A percentile compares a stretch with the other conserved stretches of the same genome.
Conservation (phyloP, 2,329 filamentous ascomycete genomes). For the Aspergillus thermomutatus region DNA sequence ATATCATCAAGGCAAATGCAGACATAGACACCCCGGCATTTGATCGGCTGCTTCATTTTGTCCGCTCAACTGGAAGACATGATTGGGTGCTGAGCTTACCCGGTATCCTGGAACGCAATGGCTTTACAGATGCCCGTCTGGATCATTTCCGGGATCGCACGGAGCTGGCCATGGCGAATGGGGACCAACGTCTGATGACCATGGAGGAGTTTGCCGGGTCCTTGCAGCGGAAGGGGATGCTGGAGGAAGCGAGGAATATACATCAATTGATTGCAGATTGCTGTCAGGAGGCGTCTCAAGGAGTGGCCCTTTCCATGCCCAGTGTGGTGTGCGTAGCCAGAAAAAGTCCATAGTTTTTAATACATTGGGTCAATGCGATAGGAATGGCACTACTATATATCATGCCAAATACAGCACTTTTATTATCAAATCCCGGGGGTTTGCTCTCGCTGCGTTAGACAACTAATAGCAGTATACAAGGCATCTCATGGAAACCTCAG, state of each 20-base stretch:
- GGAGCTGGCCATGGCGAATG: conserved; percentile 12
- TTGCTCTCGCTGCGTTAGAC: too few species aligned
- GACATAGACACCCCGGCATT: conserved; percentile 9
- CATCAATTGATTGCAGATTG: conserved; percentile 7
- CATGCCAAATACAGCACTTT: too few species aligned
- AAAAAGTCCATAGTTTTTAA: not conserved
- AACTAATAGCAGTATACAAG: too few species aligned
- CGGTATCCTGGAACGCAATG: conserved; percentile 6
- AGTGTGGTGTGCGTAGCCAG: conserved; percentile 10
- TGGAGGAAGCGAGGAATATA: conserved; percentile 10
- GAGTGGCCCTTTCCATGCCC: conserved; percentile 16
- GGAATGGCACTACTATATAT: too few species aligned
- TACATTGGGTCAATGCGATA: too few species aligned
- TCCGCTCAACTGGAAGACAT: conserved; percentile 18
- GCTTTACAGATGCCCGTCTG: conserved; percentile 12
- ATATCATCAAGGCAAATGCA: conserved; percentile 10
- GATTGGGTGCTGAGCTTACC: conserved; percentile 18
- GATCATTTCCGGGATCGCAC: conserved; percentile 11
- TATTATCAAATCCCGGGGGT: too few species aligned
- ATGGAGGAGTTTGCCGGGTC: conserved; percentile 18
- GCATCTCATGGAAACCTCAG: too few species aligned
- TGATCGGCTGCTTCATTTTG: conserved; percentile 13
- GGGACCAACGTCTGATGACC: conserved; percentile 18
- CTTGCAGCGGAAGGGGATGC: conserved; percentile 7
- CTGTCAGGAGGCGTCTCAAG: conserved; percentile 11